Base-by-base conservation (phyloP, 2,329 filamentous ascomycete species). In the Monilinia fructicola region DNA sequence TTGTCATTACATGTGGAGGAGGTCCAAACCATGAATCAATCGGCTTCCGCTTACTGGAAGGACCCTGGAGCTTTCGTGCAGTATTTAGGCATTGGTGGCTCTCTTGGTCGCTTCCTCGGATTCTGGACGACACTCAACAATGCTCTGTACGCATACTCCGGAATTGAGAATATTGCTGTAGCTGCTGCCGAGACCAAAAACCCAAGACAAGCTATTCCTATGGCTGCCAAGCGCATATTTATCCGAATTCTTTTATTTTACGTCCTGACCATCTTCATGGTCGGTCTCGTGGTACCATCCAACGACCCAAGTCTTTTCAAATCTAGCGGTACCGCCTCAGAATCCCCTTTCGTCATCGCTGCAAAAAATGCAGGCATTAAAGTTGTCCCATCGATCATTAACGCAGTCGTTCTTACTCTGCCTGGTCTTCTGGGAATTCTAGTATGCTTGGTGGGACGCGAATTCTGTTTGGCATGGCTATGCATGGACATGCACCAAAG, bases 391-490 rank as follows among this genome's bases (percentile, higher is more conserved):
- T 87, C 86, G 7, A 84, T 93, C 65, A 87, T 93, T 77, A 94
- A 94, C 75, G 90, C 89, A 46, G 82, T 93, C 35, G 88, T 93
- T 71, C 82, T 93, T 70, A 90, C 87, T 90, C 88, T 0, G 89
- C 88, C 0, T 88, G 86, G 78, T 91, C 89, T 0, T 83, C 89
- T 0, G 87, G 85, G 0, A 92, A 92, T 71, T 86, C 89, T 70
- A 85, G 84, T 73, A 79, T 93, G 44, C 79, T 82, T 52, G 79
- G 84, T 1, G 86, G 85, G 38, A 86, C 85, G 0, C 82, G 87
- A 56, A 84, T 86, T 44, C 78, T 88, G 5, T 85, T 86, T 69
- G 84, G 83, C 4, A 78, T 89, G 64, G 86, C 86, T 26, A 81
- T 31, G 81, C 82, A 7, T 73, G 71, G 35, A 69, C 85, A 88